phyloP scores from a whole-genome alignment of 305 asterid genomes.

The Ilex paraguariensis region DNA sequence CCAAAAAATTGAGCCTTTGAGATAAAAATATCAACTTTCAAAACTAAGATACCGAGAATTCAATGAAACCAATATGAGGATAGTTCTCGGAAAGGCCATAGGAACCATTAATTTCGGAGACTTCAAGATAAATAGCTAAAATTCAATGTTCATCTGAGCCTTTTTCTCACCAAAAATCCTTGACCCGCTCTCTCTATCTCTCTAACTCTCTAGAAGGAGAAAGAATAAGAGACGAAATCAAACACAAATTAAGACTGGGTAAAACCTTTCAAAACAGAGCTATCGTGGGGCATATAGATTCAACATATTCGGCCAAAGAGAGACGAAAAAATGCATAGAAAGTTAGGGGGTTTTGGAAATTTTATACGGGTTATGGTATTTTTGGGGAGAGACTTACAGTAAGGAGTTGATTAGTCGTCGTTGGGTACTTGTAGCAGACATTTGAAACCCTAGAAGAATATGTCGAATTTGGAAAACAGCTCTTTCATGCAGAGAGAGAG shows the following conservation, averaged over 20 bases:
- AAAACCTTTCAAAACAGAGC: constrained; percentile 29
- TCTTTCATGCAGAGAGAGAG: no score
- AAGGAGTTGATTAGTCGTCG: constrained; percentile 29
- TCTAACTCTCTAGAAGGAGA: constrained; percentile 1
- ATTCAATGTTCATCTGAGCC: constrained; percentile 11
- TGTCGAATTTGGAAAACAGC: no score
- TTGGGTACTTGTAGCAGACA: constrained; percentile 30
- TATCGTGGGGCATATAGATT: constrained; percentile 18
- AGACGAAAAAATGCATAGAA: constrained; percentile 7
- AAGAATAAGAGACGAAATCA: constrained; percentile 29
- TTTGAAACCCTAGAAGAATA: constrained; percentile 27
- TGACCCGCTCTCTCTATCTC: constrained; percentile 28
- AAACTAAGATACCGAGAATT: background rate
- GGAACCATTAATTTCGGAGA: constrained; percentile 16
- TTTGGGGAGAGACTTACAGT: constrained; percentile 33
- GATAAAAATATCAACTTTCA: background rate
- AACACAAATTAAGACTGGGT: constrained; percentile 38
- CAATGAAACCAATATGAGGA: constrained; percentile 12
- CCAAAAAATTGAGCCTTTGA: no score
- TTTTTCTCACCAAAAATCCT: constrained; percentile 39
- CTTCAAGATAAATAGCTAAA: constrained; percentile 15
- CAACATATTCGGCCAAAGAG: constrained; percentile 18
- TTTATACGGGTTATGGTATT: constrained; percentile 14
- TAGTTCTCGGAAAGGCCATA: constrained; percentile 20
- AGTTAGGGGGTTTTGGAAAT: constrained; percentile 8